Evolutionary conservation across 2,329 filamentous ascomycete species (phyloP), one percentile per base, ranked within the genome.

Genomic region (Pyrenophora graminea): DNA sequence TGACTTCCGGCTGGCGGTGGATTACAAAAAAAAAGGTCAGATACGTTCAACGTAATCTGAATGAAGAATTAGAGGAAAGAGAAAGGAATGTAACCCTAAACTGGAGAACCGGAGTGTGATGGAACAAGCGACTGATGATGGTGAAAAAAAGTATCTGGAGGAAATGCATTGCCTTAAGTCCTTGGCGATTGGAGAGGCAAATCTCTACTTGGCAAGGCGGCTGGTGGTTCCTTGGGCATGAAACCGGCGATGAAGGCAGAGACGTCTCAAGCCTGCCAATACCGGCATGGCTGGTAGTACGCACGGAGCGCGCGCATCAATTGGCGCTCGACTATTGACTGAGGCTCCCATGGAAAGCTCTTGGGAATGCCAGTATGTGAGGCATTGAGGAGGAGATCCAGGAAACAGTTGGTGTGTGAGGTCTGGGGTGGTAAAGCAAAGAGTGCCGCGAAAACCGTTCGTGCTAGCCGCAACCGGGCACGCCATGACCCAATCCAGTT

Each of bases 81-180:
- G 48, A 73, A 74, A 74, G 69, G 72, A 74, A 72, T 61, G 71
- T 73, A 73, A 74, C 67, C 70, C 68, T 69, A 68, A 61, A 71
- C 51, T 59, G 63, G 58, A 59, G 59, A 59, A 62, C 64, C 62
- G 52, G 44, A 62, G 45, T 60, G 59, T 56, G 55, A 55, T 56
- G 55, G 56, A 61, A 64, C 51, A 62, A 67, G 57, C 63, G 63
- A 68, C 60, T 62, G 68, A 67, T 58, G 67, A 68, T 69, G 62
- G 61, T 63, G 46, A 59, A 61, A 57, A 55, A 59, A 61, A 57
- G 55, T 51, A 59, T 66, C 8, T 61, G 57, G 59, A 54, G 66
- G 48, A 58, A 48, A 64, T 54, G 54, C 57, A 58, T 41, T 48
- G 33, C 39, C 49, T 52, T 69, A 71, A 68, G 55, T 58, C 57